Conservation (phyloP, 208 protist genomes). For the Crithidia thermophila region DNA sequence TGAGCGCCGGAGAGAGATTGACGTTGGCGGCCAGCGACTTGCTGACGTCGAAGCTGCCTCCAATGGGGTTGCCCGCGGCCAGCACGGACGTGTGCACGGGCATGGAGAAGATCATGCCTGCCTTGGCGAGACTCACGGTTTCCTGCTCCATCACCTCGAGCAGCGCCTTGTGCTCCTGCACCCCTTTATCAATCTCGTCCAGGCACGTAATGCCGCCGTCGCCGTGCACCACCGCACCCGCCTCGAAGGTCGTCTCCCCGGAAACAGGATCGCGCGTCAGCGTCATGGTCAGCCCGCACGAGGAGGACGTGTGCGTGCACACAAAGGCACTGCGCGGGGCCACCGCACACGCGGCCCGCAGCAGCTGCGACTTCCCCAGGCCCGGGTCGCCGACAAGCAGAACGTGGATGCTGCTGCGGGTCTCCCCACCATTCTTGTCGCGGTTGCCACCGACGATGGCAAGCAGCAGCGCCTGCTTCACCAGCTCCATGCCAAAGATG, state of each 20-base stretch:
- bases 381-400: constrained; percentile 98
- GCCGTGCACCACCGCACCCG: constrained; percentile 97
- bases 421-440: constrained; percentile 43
- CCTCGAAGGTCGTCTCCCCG: constrained; percentile 96
- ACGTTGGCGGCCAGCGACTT: constrained; percentile 98
- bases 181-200: constrained; percentile 99
- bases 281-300: constrained; percentile 98
- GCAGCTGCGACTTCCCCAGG: constrained; percentile 97
- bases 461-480: constrained; percentile 97
- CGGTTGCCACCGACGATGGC: constrained; percentile 95
- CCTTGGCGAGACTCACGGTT: constrained; percentile 99
- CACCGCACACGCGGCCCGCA: constrained; percentile 91
- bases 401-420: constrained; percentile 94
- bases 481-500: constrained; percentile 97
- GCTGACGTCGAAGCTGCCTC: constrained; percentile 91
- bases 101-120: constrained; percentile 97
- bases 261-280: constrained; percentile 90
- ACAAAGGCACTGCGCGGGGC: constrained; percentile 98
- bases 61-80: constrained; percentile 98
- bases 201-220: constrained; percentile 99
- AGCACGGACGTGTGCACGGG: constrained; percentile 97
- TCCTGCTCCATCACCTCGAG: constrained; percentile 99
- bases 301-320: constrained; percentile 98
- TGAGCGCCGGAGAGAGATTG: constrained; percentile 93
- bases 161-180: constrained; percentile 96